Evolutionary conservation across 305 asterid species (phyloP).

Genomic region (Rubia tinctorum): DNA sequence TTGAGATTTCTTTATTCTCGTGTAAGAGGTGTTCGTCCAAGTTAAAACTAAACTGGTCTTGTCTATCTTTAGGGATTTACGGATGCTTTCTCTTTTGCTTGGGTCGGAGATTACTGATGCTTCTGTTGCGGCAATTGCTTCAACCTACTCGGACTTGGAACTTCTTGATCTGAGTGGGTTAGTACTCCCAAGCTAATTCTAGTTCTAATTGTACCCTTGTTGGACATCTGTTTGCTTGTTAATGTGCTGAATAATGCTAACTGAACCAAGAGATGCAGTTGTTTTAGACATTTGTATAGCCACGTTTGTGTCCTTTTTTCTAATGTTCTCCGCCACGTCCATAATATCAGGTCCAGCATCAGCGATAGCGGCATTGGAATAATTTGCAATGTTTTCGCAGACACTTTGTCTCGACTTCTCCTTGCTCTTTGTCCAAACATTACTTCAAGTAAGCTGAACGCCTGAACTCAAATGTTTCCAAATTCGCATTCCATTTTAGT

Average conservation of each 20-base stretch:
- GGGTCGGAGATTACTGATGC: slow-evolving; percentile 96
- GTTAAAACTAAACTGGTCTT: slow-evolving; percentile 1
- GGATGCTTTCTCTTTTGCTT: slow-evolving; percentile 93
- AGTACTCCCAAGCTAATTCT: slow-evolving; percentile 18
- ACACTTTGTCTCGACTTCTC: slow-evolving; percentile 70
- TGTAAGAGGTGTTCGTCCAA: not conserved
- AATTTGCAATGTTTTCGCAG: slow-evolving; percentile 91
- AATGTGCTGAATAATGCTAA: not conserved
- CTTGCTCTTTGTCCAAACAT: slow-evolving; percentile 92
- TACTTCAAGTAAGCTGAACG: slow-evolving; percentile 67
- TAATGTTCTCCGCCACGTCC: slow-evolving; percentile 1
- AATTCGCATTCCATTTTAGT: slow-evolving; percentile 10
- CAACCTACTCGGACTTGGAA: slow-evolving; percentile 75
- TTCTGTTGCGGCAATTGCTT: slow-evolving; percentile 90
- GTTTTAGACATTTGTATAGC: not conserved
- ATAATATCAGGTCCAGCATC: slow-evolving; percentile 71
- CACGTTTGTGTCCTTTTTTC: not conserved
- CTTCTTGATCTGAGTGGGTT: slow-evolving; percentile 99
- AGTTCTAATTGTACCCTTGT: not conserved
- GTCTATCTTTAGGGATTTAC: slow-evolving; percentile 51
- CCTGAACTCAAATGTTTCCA: not conserved
- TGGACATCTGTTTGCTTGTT: not conserved
- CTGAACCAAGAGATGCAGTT: not conserved
- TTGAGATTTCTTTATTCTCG: not conserved
- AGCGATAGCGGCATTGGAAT: slow-evolving; percentile 95